phyloP scores from a whole-genome alignment of 768 basidiomycete species.

The Mycena floridula region DNA sequence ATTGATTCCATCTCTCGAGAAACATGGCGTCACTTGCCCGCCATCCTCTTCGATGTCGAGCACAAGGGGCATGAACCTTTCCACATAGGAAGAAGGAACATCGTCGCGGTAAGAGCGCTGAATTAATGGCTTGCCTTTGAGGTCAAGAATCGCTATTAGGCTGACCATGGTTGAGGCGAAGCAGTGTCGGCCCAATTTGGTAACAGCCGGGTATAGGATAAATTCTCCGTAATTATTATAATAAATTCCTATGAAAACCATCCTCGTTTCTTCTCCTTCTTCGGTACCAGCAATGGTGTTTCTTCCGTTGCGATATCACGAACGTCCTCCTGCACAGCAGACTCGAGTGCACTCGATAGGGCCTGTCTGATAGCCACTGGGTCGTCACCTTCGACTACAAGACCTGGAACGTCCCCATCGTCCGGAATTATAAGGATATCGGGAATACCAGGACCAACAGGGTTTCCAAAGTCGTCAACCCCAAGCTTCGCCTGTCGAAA shows the following conservation, averaged over 20 bases:
- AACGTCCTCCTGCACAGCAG: constrained; percentile 16
- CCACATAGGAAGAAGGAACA: constrained; percentile 82
- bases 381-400: constrained; percentile 16
- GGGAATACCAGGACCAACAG: constrained; percentile 15
- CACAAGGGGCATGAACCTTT: constrained; percentile 88
- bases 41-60: constrained; percentile 98
- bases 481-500: constrained; percentile 64
- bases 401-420: constrained; percentile 15
- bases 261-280: not conserved
- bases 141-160: constrained; percentile 91
- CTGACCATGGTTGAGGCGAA: constrained; percentile 32
- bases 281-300: constrained; percentile 7
- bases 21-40: constrained; percentile 92
- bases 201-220: not conserved
- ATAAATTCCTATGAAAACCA: not conserved
- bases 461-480: constrained; percentile 86
- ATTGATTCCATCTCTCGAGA: constrained; percentile 92
- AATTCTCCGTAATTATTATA: not conserved
- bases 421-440: constrained; percentile 2
- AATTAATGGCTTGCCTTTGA: constrained; percentile 97
- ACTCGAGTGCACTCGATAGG: constrained; percentile 14
- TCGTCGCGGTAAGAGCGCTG: constrained; percentile 97
- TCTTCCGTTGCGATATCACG: constrained; percentile 7
- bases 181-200: not conserved
- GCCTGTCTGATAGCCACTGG: constrained; percentile 12